phyloP scores from a whole-genome alignment of 106 monocot species.

The Dendrobium huoshanense region DNA sequence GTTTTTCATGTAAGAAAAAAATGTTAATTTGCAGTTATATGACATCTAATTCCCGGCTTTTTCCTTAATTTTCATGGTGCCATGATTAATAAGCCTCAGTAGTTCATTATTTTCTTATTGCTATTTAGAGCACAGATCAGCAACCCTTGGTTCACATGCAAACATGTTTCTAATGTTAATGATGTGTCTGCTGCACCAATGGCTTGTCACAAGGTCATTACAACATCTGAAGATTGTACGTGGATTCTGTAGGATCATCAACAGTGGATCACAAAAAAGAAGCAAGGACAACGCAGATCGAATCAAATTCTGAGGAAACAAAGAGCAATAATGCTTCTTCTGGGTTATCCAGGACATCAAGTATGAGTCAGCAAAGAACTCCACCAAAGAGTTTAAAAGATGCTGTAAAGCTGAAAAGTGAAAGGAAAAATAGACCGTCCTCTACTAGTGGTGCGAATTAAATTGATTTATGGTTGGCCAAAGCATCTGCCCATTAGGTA shows the following conservation, averaged over 20 bases:
- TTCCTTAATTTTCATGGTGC: too few species aligned
- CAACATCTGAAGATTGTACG: background rate
- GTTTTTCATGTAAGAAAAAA: too few species aligned
- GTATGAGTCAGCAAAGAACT: constrained; percentile 16
- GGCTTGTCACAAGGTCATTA: background rate
- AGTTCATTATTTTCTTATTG: background rate
- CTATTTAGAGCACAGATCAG: background rate
- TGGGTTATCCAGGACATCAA: constrained; percentile 12
- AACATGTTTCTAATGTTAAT: background rate
- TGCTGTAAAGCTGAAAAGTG: constrained; percentile 50
- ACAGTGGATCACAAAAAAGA: constrained; percentile 17
- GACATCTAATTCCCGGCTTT: too few species aligned
- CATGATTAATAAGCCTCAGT: too few species aligned
- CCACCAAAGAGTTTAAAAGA: constrained; percentile 57
- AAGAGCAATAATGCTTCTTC: background rate
- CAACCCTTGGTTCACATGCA: background rate
- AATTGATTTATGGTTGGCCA: too few species aligned
- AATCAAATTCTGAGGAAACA: constrained; percentile 8
- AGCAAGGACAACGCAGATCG: constrained; percentile 4
- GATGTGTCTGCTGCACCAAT: background rate
- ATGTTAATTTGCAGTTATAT: too few species aligned
- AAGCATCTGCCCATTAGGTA: too few species aligned
- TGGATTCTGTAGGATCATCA: constrained; percentile 24
- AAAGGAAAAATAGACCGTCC: constrained; percentile 7
- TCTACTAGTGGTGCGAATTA: too few species aligned